Conservation (phyloP, 1,284 basidiomycete species). For the Tranzscheliella williamsii region DNA sequence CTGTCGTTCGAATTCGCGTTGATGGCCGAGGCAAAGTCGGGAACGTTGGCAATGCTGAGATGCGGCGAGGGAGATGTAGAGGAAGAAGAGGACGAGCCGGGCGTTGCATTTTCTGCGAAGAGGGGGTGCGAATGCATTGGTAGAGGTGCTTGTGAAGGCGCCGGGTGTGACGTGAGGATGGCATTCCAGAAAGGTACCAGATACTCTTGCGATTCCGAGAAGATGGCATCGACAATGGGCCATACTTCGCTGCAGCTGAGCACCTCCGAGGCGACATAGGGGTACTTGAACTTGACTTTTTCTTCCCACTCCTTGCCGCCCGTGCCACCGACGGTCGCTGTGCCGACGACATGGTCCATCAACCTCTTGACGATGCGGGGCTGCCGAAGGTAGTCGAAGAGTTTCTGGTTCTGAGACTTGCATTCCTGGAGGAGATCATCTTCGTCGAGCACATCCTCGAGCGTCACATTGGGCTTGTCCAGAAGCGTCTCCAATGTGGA, state of each 20-base stretch:
- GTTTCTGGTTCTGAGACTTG: constrained; percentile 87
- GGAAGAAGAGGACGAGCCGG: constrained; percentile 9
- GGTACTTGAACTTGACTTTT: constrained; percentile 67
- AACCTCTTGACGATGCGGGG: constrained; percentile 77
- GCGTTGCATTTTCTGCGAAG: constrained; percentile 35
- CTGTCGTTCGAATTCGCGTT: constrained; percentile 10
- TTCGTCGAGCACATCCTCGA: constrained; percentile 91
- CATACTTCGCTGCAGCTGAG: constrained; percentile 87
- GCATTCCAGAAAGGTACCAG: constrained; percentile 80
- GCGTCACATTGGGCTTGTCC: constrained; percentile 62
- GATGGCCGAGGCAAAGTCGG: constrained; percentile 14
- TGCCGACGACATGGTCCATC: constrained; percentile 80
- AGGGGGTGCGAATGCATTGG: constrained; percentile 58
- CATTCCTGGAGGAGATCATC: constrained; percentile 92
- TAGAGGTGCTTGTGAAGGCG: constrained; percentile 46
- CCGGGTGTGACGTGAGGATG: constrained; percentile 74
- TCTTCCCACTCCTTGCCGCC: constrained; percentile 55
- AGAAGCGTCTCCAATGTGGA: constrained; percentile 56
- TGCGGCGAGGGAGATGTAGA: constrained; percentile 29
- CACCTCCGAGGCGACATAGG: constrained; percentile 91
- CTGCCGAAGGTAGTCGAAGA: constrained; percentile 81
- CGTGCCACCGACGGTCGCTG: constrained; percentile 76
- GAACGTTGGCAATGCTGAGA: constrained; percentile 34
- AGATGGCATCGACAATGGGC: constrained; percentile 87
- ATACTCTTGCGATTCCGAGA: constrained; percentile 70